phyloP scores from a whole-genome alignment of 257 asterid genomes.

The Striga asiatica region DNA sequence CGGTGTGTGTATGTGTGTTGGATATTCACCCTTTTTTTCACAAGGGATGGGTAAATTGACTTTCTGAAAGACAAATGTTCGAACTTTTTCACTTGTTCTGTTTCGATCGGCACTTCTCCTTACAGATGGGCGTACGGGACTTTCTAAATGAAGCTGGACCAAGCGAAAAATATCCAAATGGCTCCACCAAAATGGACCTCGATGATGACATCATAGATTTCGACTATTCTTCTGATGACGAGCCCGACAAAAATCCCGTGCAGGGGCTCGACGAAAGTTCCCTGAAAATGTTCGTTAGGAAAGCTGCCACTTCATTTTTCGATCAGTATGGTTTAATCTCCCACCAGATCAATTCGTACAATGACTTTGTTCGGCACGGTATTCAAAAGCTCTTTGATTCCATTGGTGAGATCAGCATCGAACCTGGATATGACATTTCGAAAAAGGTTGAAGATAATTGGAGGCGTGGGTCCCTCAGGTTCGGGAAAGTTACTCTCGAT shows the following conservation, averaged over 20 bases:
- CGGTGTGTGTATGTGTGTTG: too few species aligned
- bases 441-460: slow-evolving; percentile 71
- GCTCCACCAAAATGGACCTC: slow-evolving; percentile 29
- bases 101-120: background rate
- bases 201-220: slow-evolving; percentile 36
- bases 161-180: slow-evolving; percentile 30
- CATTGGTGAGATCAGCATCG: slow-evolving; percentile 57
- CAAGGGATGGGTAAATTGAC: too few species aligned
- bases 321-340: slow-evolving; percentile 67
- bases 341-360: slow-evolving; percentile 80
- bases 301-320: slow-evolving; percentile 60
- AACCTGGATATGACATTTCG: slow-evolving; percentile 80
- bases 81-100: background rate
- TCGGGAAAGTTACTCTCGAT: slow-evolving; percentile 68
- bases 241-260: slow-evolving; percentile 28
- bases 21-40: too few species aligned
- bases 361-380: slow-evolving; percentile 57
- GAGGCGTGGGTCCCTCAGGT: slow-evolving; percentile 63
- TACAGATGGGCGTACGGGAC: slow-evolving; percentile 37
- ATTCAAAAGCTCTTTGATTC: slow-evolving; percentile 64
- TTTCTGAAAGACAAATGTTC: too few species aligned
- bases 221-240: slow-evolving; percentile 36
- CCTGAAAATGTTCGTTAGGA: slow-evolving; percentile 45
- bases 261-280: slow-evolving; percentile 33
- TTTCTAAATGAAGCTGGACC: slow-evolving; percentile 36